Conservation (phyloP, 305 asterid species). For the Coffea humblotiana region DNA sequence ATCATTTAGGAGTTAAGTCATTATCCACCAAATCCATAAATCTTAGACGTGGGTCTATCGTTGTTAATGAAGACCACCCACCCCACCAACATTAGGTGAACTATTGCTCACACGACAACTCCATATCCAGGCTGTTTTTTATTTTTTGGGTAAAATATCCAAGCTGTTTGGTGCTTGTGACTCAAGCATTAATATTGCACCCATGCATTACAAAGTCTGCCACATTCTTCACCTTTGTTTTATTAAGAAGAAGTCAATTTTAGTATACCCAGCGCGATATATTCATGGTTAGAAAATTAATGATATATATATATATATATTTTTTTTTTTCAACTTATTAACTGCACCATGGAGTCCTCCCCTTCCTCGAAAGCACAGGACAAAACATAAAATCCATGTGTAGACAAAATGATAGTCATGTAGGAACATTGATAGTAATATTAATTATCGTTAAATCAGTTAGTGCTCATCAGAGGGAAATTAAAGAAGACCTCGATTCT, state of each 20-base stretch:
- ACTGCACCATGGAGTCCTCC: not conserved
- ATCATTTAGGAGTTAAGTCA: not conserved
- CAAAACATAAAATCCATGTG: not conserved
- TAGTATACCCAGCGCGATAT: not conserved
- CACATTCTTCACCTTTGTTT: not conserved
- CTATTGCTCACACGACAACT: not conserved
- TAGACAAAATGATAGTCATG: not conserved
- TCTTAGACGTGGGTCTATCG: not conserved
- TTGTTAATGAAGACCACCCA: constrained; percentile 2
- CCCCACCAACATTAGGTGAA: constrained; percentile 27
- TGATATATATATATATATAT: not conserved
- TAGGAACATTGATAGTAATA: not conserved
- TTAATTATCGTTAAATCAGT: constrained; percentile 6
- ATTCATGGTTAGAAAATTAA: not conserved
- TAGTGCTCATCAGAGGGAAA: not conserved
- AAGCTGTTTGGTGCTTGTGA: constrained; percentile 9
- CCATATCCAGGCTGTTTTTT: not conserved
- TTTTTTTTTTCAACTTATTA: not conserved
- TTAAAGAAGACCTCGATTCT: constrained; percentile 55
- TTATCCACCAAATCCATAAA: not conserved
- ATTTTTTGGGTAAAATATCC: not conserved
- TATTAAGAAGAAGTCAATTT: not conserved
- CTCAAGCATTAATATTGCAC: constrained; percentile 1
- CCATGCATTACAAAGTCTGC: not conserved
- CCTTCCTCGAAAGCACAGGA: not conserved